Evolutionary conservation across 1,139 yeast genomes (phyloP), one percentile per base, ranked within the genome.

Genomic region (Magnusiomyces magnusii): DNA sequence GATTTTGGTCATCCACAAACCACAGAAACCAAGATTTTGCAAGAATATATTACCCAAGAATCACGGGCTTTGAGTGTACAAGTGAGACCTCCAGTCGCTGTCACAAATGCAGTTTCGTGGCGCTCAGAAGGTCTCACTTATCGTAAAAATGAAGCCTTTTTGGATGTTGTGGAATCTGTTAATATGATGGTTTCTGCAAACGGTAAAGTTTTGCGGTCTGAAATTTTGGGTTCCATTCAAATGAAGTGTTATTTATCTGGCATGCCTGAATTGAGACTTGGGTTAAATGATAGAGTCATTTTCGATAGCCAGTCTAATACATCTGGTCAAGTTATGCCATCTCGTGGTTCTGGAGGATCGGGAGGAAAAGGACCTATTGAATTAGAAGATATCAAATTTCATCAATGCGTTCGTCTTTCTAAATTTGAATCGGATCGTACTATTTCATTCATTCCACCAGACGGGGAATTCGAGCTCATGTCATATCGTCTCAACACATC

Each of bases 321-420:
- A 17, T 71, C 75, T 5, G 76, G 76, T 51, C 73, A 69, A 54
- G 60, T 67, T 39, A 64, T 66, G 24, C 64, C 67, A 3, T 65
- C 67, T 28, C 47, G 59, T 10, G 64, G 63, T 1, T 59, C 66
- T 7, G 66, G 74, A 42, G 66, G 69, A 7, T 60, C 60, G 17
- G 60, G 63, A 49, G 64, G 65, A 23, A 64, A 69, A 53, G 73
- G 72, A 41, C 67, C 71, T 69, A 73, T 74, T 61, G 76, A 74
- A 60, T 85, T 93, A 84, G 99, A 93, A 73, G 99, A 93, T 73
- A 88, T 93, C 67, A 93, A 93, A 72, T 93, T 93, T 77, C 97
- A 90, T 72, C 96, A 89, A 70, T 90, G 96, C 75, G 97, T 90
- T 51, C 79, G 96, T 58, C 78, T 90, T 63, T 86, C 95, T 63